Evolutionary conservation across 2,329 filamentous ascomycete species (phyloP), one percentile per base, ranked within the genome.

Genomic region (Aspergillus fijiensis): DNA sequence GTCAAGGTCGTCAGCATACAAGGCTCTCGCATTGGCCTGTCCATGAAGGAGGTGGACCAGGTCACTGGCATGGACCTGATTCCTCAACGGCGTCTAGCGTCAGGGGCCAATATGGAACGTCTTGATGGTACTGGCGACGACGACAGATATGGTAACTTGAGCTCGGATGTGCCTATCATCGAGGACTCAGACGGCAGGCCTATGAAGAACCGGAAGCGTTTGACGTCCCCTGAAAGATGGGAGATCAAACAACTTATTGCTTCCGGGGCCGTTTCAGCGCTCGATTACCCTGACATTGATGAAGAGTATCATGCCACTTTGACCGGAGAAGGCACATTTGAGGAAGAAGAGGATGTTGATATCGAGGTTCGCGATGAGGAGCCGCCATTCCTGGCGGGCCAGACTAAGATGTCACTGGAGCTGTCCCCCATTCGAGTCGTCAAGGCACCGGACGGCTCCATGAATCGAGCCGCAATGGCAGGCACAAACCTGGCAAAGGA

Each of bases 11-110:
- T 89, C 69, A 96, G 90, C 71, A 88, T 96, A 56, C 90, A 98
- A 70, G 89, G 89, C 4, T 86, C 82, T 56, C 85, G 91, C 29
- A 88, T 98, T 69, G 93, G 92, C 0, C 79, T 99, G 5, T 96
- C 93, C 0, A 97, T 99, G 93, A 96, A 96, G 72, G 94, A 97
- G 63, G 93, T 97, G 16, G 94, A 99, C 68, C 95, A 99, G 74
- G 84, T 86, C 31, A 93, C 90, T 3, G 95, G 95, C 5, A 85
- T 87, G 70, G 95, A 99, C 70, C 79, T 96, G 45, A 86, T 89
- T 31, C 92, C 93, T 0, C 87, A 93, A 64, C 85, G 85, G 60
- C 84, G 89, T 51, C 85, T 98, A 70, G 88, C 90, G 31, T 95
- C 94, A 1, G 95, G 95, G 7, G 95, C 95, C 11, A 99, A 99